These are phyloP conservation scores for Dioscorea zingiberensis DNA, from an alignment of 106 monocot species.

Conservation along the genomic window DNA sequence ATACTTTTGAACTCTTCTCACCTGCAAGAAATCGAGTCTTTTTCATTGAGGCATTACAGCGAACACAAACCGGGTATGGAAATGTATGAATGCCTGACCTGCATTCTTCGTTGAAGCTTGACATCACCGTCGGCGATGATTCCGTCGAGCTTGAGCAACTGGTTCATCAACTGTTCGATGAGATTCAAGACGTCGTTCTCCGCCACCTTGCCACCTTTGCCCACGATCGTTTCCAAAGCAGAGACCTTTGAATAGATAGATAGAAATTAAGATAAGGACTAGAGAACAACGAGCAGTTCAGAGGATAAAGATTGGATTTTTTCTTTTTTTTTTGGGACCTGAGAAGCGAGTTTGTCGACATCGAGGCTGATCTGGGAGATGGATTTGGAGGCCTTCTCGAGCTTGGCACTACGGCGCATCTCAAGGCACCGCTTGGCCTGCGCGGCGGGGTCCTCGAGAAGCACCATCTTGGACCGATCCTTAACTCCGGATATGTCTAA, in stretches of 20 bases:
- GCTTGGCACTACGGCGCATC: constrained; percentile 25
- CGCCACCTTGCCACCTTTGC: constrained; percentile 52
- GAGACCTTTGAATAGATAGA: constrained; percentile 32
- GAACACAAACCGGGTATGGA: not conserved
- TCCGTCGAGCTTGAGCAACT: constrained; percentile 54
- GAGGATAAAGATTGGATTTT: not conserved
- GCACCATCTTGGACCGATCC: constrained; percentile 59
- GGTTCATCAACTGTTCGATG: constrained; percentile 61
- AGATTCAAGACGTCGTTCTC: constrained; percentile 48
- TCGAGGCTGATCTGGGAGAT: constrained; percentile 26
- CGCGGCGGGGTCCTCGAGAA: constrained; percentile 53
- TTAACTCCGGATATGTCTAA: constrained; percentile 70
- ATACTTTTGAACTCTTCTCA: constrained; percentile 54
- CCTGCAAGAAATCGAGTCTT: constrained; percentile 17
- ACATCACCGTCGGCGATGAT: constrained; percentile 51
- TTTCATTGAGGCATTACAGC: no score
- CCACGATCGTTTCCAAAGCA: constrained; percentile 38
- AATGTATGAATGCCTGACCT: not conserved
- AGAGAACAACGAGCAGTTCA: not conserved
- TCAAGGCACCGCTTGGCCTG: constrained; percentile 46
- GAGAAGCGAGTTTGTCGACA: constrained; percentile 36
- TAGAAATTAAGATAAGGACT: not conserved
- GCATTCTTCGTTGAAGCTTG: constrained; percentile 21
- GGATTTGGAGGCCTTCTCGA: constrained; percentile 28
- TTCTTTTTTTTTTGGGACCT: constrained; percentile 11